Base-by-base conservation (phyloP, 352 stramenopile genomes). In the Phytophthora pistaciae region DNA sequence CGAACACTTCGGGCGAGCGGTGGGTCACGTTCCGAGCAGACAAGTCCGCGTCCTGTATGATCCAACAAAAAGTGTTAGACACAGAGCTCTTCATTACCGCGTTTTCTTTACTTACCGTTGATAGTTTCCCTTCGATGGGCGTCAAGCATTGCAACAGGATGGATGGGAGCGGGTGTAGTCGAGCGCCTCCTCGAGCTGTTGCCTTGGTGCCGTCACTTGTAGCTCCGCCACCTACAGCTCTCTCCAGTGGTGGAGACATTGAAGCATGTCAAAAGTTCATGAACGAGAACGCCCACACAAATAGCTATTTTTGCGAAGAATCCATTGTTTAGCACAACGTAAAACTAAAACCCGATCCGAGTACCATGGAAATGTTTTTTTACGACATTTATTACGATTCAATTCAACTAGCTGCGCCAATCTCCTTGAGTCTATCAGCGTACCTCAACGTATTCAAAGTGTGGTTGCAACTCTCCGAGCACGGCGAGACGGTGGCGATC, bases 361-460 rank as follows among this genome's bases (percentile, higher is more conserved):
- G 38, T 44, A 9, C 38, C 38, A n/a, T 44, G 38, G 38, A 44
- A 44, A 44, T 23, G 16, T 8, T 49, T 8, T 49, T 21, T 23
- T 18, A 10, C 9, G 18, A 49, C 42, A 49, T 23, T 49, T 49
- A 23, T 29, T 10, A 54, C 11, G 27, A 3, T 27, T 29, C 56
- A 18, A 36, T 61, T 66, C 13, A 78, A 54, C 33, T 64, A 10
- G 11, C 38, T 44, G 54, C 58, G 11, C 83, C 81, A 44, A 91
- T 91, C 53, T 98, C 94, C 73, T 99, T 99, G 36, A 99, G 91
- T 13, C 94, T 85, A 75, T 99, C 95, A 6, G 96, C 97, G 70
- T 99, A 99, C 23, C 96, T 80, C 10, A 99, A 81, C 5, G 97
- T 99, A 75, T 99, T 99, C 63, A 99, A 78, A 20, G 97, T 98